Conservation (phyloP, 345 rosid genomes). For the Salix arbutifolia region DNA sequence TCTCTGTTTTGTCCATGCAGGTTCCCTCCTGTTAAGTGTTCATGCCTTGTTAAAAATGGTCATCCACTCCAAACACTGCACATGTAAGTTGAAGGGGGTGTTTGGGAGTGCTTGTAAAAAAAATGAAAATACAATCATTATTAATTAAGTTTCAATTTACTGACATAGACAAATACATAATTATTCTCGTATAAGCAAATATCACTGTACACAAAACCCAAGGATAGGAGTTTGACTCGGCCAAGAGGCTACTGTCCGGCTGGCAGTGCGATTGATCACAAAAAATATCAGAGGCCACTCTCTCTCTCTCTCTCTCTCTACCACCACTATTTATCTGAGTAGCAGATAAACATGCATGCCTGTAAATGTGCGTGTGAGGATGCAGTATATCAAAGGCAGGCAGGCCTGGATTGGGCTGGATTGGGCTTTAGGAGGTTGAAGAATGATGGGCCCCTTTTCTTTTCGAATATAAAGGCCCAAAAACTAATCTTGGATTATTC, state of each 20-base stretch:
- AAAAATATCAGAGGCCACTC: too few species aligned
- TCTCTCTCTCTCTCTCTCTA: too few species aligned
- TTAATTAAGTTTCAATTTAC: too few species aligned
- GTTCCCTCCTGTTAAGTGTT: not conserved
- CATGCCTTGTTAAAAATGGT: not conserved
- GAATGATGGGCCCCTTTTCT: too few species aligned
- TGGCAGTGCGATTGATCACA: too few species aligned
- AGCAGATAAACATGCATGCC: not conserved
- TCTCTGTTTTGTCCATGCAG: too few species aligned
- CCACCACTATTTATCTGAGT: too few species aligned
- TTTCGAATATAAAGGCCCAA: not conserved
- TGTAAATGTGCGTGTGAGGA: not conserved
- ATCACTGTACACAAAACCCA: conserved; percentile 91
- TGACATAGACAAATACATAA: too few species aligned
- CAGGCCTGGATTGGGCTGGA: not conserved
- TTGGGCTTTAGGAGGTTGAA: not conserved
- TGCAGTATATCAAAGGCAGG: too few species aligned
- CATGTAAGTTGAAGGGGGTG: not conserved
- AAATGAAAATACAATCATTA: too few species aligned
- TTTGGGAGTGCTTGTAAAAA: too few species aligned
- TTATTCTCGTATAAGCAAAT: conserved; percentile 32
- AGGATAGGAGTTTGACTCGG: conserved; percentile 98
- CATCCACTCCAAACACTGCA: not conserved
- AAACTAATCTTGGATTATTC: not conserved
- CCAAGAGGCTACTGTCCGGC: conserved; percentile 5